A percentile compares a stretch with the other conserved stretches of the same genome.
These are phyloP conservation scores for Monosporozyma aerobia DNA, from an alignment of 805 yeast species.

Conservation along the genomic window DNA sequence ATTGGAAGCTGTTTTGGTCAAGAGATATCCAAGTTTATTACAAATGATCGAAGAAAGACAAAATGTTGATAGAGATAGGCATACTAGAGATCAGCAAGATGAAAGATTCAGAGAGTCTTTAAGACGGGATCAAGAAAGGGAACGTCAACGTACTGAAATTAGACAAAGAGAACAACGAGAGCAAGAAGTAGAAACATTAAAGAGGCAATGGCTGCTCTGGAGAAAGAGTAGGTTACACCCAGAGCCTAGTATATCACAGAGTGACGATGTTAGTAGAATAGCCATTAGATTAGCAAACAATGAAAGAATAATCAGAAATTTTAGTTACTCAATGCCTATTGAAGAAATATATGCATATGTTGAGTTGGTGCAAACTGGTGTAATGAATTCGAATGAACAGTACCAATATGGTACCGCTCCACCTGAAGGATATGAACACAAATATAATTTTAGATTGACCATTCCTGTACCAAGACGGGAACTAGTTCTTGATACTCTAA, in stretches of 20 bases:
- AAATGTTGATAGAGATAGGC: slow-evolving; percentile 47
- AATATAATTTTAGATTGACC: slow-evolving; percentile 41
- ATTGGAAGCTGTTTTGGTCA: slow-evolving; percentile 16
- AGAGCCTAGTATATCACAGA: slow-evolving; percentile 22
- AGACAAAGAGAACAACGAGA: slow-evolving; percentile 28
- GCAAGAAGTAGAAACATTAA: slow-evolving; percentile 15
- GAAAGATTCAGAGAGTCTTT: slow-evolving; percentile 65
- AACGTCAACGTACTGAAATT: slow-evolving; percentile 20
- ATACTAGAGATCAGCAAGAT: slow-evolving; percentile 64
- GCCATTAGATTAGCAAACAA: slow-evolving; percentile 65
- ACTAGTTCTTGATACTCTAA: slow-evolving; percentile 27
- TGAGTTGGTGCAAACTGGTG: slow-evolving; percentile 38
- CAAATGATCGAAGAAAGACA: slow-evolving; percentile 55
- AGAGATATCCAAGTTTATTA: slow-evolving; percentile 33
- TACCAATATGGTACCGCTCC: slow-evolving; percentile 17
- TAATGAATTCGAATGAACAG: slow-evolving; percentile 14
- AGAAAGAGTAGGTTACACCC: slow-evolving; percentile 30
- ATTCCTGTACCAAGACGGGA: slow-evolving; percentile 51
- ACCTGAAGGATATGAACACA: slow-evolving; percentile 37
- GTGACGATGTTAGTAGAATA: slow-evolving; percentile 42
- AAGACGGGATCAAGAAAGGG: slow-evolving; percentile 52
- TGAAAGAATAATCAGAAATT: slow-evolving; percentile 42
- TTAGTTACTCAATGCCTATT: slow-evolving; percentile 39
- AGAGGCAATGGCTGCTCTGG: slow-evolving; percentile 43
- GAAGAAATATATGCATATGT: slow-evolving; percentile 66